Evolutionary conservation across 2,329 filamentous ascomycete genomes (phyloP).

Genomic region (Paramyrothecium roridum): DNA sequence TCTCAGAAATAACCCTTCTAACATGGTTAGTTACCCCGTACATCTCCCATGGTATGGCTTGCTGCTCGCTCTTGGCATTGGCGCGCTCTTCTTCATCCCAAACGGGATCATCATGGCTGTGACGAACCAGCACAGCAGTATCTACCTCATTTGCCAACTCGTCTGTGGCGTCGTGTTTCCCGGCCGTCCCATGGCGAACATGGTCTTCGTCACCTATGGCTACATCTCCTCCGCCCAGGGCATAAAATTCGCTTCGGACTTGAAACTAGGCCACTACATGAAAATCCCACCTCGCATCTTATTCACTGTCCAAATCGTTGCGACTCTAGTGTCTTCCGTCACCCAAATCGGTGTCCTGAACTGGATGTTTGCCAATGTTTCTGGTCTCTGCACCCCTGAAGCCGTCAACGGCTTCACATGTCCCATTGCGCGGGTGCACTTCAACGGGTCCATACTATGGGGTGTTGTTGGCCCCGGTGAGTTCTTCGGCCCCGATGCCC

Average conservation of each 20-base stretch:
- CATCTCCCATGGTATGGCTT: conserved; percentile 86
- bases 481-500: conserved; percentile 74
- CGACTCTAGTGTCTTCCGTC: conserved; percentile 71
- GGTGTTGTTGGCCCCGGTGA: conserved; percentile 79
- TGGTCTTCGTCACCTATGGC: conserved; percentile 90
- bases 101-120: conserved; percentile 93
- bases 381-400: conserved; percentile 70
- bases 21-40: conserved; percentile 61
- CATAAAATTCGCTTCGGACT: conserved; percentile 82
- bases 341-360: conserved; percentile 84
- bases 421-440: conserved; percentile 82
- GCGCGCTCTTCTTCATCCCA: conserved; percentile 79
- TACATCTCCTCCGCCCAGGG: conserved; percentile 88
- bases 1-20: conserved; percentile 1
- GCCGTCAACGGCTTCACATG: conserved; percentile 89
- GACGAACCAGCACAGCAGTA: conserved; percentile 83
- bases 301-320: conserved; percentile 74
- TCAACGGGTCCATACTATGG: conserved; percentile 88
- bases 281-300: conserved; percentile 78
- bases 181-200: conserved; percentile 82
- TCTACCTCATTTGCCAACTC: conserved; percentile 83
- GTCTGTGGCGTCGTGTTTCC: conserved; percentile 81
- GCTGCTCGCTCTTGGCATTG: conserved; percentile 73
- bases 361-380: conserved; percentile 83
- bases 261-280: conserved; percentile 88